Evolutionary conservation across 306 rosid species (phyloP).

Genomic region (Quercus engelmannii): DNA sequence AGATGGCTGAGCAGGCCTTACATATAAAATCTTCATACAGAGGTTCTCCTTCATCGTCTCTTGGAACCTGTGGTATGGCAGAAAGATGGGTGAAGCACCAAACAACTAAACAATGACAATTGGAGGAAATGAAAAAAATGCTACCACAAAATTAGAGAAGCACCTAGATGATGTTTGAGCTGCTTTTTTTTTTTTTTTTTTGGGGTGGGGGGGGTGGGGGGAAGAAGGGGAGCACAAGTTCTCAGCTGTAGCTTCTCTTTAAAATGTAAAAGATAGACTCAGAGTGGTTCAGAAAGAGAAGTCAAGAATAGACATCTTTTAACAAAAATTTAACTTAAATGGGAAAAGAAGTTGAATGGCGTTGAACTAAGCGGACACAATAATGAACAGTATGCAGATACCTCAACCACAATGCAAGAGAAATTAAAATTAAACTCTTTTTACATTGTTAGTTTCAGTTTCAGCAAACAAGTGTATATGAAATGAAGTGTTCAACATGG

Average conservation of each 20-base stretch:
- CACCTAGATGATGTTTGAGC: neutral
- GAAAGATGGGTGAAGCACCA: slow-evolving; percentile 5
- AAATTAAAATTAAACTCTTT: neutral
- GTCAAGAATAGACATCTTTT: neutral
- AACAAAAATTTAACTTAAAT: neutral
- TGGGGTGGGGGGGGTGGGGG: too few relatives aligned
- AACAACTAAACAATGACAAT: neutral
- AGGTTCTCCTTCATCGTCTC: slow-evolving; percentile 96
- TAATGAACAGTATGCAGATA: neutral
- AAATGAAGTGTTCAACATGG: neutral
- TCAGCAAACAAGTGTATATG: neutral
- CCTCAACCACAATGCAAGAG: neutral
- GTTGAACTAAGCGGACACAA: neutral
- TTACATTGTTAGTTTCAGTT: neutral
- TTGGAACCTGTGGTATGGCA: slow-evolving; percentile 61
- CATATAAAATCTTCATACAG: slow-evolving; percentile 84
- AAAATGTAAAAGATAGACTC: neutral
- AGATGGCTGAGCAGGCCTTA: slow-evolving; percentile 65
- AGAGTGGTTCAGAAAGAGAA: neutral
- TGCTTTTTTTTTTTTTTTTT: neutral
- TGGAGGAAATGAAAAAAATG: neutral
- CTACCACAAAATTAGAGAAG: neutral
- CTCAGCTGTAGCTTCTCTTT: neutral
- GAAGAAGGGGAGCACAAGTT: neutral
- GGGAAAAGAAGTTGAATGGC: neutral